phyloP scores from a whole-genome alignment of 2,329 filamentous ascomycete species.

The Hysterium pulicare region DNA sequence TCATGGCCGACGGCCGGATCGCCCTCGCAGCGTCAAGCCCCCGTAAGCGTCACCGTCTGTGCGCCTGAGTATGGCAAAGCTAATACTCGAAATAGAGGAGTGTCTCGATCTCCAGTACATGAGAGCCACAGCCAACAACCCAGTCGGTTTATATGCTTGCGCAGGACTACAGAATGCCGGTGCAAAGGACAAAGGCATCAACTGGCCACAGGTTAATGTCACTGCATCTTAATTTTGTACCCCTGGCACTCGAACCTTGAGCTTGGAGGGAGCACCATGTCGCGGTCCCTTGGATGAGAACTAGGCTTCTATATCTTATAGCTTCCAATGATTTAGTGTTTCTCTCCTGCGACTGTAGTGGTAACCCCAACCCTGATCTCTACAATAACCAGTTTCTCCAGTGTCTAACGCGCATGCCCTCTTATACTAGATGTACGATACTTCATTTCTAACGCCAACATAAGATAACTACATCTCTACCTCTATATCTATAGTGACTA shows the following conservation, averaged over 20 bases:
- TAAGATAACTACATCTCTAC: no score
- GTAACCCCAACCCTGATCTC: no score
- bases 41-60: slow-evolving; percentile 12
- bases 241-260: neutral
- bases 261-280: neutral
- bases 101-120: slow-evolving; percentile 33
- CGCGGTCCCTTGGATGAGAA: no score
- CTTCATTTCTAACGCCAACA: no score
- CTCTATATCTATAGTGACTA: no score
- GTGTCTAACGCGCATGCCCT: no score
- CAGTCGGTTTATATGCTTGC: slow-evolving; percentile 30
- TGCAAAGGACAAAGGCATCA: slow-evolving; percentile 31
- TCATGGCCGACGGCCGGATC: slow-evolving; percentile 28
- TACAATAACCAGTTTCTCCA: no score
- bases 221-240: slow-evolving; percentile 6
- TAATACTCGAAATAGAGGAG: slow-evolving; percentile 15
- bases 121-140: slow-evolving; percentile 26
- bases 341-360: no score
- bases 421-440: no score
- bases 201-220: slow-evolving; percentile 29
- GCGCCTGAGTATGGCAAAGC: neutral
- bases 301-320: no score
- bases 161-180: slow-evolving; percentile 27
- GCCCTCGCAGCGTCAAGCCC: slow-evolving; percentile 17
- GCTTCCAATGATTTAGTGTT: no score